Base-by-base conservation (phyloP, 202 grass and related monocot genomes). In the Schoenoplectus tabernaemontani region DNA sequence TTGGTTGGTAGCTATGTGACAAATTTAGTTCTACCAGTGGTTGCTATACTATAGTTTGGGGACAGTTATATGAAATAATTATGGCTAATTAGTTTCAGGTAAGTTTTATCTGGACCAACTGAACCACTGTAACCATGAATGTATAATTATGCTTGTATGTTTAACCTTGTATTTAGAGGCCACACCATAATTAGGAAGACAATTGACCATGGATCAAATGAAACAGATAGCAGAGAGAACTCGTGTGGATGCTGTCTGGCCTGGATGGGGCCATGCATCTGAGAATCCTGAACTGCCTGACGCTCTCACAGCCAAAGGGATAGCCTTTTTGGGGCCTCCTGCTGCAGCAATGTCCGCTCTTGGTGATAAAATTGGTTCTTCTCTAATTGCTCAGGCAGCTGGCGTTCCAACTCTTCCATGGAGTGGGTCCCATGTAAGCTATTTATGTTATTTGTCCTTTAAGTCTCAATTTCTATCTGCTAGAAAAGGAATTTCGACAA, bases 311-410 rank as follows among this genome's bases (percentile, higher is more conserved):
- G 89, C 91, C 41, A 99, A 90, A 82, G 92, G 96, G 57, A 99
- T 99, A 33, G 81, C 91, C 78, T 99, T 99, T 87, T 90, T 99
- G 81, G 96, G 96, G 59, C 96, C 96, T 61, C 96, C 96, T 51
- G 89, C 90, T 39, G 83, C 85, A 54, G 83, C 92, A 2, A 99
- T 99, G 96, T 84, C 90, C 44, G 88, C 96, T 77, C 83, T 99
- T 19, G 96, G 96, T 17, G 96, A 99, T 86, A 99, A 99, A 79
- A 99, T 99, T 72, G 96, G 96, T 77, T 99, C 96, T 66, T 99
- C 96, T 87, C 88, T 99, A 68, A 95, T 99, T 77, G 96, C 96
- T 3, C 96, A 99, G 86, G 96, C 92, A 78, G 92, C 96, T 83
- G 96, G 96, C 77, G 92, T 99, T 81, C 96, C 96, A 76, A 96